Evolutionary conservation across 768 basidiomycete species (phyloP), one percentile per base, ranked within the genome.

Genomic region (Hericium alpestre): DNA sequence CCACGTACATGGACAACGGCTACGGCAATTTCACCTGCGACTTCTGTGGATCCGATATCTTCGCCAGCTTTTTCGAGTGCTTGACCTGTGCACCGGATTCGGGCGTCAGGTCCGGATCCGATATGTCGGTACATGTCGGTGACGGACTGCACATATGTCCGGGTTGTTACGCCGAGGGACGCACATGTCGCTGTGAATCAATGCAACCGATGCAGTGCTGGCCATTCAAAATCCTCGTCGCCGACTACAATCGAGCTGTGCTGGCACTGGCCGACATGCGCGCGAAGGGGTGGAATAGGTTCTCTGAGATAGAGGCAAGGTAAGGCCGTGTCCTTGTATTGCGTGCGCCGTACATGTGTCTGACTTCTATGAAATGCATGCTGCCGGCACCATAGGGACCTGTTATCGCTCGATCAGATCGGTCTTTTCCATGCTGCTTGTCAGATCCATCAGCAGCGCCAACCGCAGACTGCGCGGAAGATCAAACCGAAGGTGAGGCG

Each of bases 21-120:
- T 61, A 54, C 55, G 54, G 50, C 48, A 62, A 49, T 40, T 72
- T 79, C 38, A 71, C 64, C 8, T 92, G 90, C 64, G 89, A 92
- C 65, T 91, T 89, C 65, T 93, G 90, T 63, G 83, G 81, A 16
- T 80, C 79, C 2, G 90, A 93, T 64, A 79, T 93, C 58, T 92
- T 91, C 61, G 83, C 89, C 61, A 83, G 84, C 59, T 90, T 83
- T 66, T 87, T 92, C 60, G 83, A 87, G 65, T 92, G 90, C 65
- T 64, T 66, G 1, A 58, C 61, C 0, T 87, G 87, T 58, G 51
- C 55, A 20, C 38, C 38, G 49, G 48, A 51, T 15, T 38, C 23
- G 10, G 48, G 38, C 46, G 20, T 27, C 53, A 54, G 53, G 16
- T 46, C 43, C 20, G 43, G 43, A 10, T 56, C 59, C 5, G 64